A percentile compares a stretch with the other conserved stretches of the same genome.
Conservation (phyloP, 495 filamentous ascomycete species). For the Mycothermus thermophilus region DNA sequence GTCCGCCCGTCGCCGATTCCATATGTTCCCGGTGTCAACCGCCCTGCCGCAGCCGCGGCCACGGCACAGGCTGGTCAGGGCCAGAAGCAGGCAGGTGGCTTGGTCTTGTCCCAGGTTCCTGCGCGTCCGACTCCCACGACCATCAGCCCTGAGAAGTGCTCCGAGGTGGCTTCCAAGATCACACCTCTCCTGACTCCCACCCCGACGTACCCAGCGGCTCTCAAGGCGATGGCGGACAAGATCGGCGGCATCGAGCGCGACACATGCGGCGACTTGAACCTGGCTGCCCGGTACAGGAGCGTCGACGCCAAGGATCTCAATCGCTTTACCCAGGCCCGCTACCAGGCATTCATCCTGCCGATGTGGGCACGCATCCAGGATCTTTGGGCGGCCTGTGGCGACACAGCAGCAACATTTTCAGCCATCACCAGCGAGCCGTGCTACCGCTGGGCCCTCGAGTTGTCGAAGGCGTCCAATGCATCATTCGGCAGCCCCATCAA, state of each 20-base stretch:
- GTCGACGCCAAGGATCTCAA: background rate
- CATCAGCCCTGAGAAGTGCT: background rate
- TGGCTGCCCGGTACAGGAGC: background rate
- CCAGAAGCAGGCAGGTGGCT: background rate
- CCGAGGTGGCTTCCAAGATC: background rate
- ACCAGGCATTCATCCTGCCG: conserved; percentile 1
- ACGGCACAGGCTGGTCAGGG: no score
- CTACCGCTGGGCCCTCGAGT: conserved; percentile 1
- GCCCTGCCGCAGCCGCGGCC: no score
- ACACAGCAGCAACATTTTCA: background rate
- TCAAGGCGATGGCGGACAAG: conserved; percentile 2
- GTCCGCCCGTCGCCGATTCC: background rate
- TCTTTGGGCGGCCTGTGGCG: conserved; percentile 2
- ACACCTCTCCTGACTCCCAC: conserved; percentile 1
- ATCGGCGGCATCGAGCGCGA: conserved; percentile 1
- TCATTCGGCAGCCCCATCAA: no score
- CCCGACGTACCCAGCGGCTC: conserved; percentile 1
- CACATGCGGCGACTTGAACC: conserved; percentile 2
- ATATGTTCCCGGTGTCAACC: no score
- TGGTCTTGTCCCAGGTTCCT: background rate
- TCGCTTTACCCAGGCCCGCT: background rate
- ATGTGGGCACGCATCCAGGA: background rate
- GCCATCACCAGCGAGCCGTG: background rate
- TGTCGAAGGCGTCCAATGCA: background rate
- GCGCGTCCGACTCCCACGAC: background rate